Evolutionary conservation across 2,329 filamentous ascomycete species (phyloP), one percentile per base, ranked within the genome.

Genomic region (Dothideomycetidae sp.): DNA sequence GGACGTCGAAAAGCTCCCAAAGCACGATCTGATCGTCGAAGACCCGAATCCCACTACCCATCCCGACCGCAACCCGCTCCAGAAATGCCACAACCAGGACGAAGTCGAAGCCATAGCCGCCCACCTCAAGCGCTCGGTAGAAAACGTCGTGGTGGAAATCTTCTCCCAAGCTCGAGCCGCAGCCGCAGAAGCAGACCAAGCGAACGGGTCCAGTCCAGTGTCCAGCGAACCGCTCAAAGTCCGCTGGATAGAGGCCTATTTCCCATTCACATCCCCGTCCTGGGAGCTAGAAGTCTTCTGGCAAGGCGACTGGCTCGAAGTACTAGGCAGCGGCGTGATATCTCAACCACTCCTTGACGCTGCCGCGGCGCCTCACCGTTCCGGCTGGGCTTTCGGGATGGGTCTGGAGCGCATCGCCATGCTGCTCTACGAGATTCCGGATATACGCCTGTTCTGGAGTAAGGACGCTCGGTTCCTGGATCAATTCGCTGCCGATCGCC

Each of bases 281-380:
- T 98, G 84, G 81, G 90, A 98, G 57, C 70, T 98, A 15, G 90
- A 98, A 55, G 84, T 98, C 7, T 86, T 82, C 66, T 94, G 88
- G 72, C 78, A 80, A 48, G 86, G 82, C 18, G 81, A 92, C 55
- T 98, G 90, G 90, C 75, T 98, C 21, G 90, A 98, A 61, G 76
- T 96, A 3, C 70, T 98, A 1, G 90, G 90, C n/a, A 92, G 79
- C 50, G 90, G 90, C 23, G 75, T 98, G 23, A 78, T 90, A 29
- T 75, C 83, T 56, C 90, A 98, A 56, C 68, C 78, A 17, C 68
- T 98, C 23, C 73, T 90, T 43, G 72, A 73, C 56, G 77, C 81
- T 38, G 85, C 88, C 0, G 79, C 75, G 34, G 75, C 84, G 31
- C 75, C 81, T 3, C 63, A 73, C 39, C 75, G 82, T 51, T 60